Evolutionary conservation across 1,284 basidiomycete genomes (phyloP).

Genomic region (Rhizoctonia solani): DNA sequence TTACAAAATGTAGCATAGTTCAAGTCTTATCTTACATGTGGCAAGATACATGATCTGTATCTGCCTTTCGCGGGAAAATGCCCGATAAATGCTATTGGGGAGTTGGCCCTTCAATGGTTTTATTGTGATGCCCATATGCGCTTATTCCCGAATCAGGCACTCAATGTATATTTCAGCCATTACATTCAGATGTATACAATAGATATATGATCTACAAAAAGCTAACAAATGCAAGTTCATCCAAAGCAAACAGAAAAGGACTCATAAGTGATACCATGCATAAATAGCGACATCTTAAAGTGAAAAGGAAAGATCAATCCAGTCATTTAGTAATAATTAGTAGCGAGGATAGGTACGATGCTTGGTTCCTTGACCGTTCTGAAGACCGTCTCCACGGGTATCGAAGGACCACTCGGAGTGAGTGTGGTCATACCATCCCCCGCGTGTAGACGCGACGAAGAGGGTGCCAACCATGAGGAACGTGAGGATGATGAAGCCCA

Average conservation of each 20-base stretch:
- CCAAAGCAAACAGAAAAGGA: too few species aligned
- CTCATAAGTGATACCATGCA: not conserved
- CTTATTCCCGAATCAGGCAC: not conserved
- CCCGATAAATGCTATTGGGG: not conserved
- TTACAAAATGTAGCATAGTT: too few species aligned
- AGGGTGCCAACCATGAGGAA: slow-evolving; percentile 27
- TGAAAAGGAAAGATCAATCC: not conserved
- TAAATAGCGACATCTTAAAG: not conserved
- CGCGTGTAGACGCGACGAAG: slow-evolving; percentile 18
- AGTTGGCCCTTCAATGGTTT: not conserved
- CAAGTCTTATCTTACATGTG: too few species aligned
- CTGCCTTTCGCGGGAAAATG: too few species aligned
- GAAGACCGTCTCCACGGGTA: slow-evolving; percentile 8
- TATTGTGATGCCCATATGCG: not conserved
- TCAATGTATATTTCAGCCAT: not conserved
- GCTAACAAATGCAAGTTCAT: not conserved
- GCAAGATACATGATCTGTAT: too few species aligned
- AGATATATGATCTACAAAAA: not conserved
- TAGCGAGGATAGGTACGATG: slow-evolving; percentile 29
- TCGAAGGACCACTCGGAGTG: slow-evolving; percentile 27
- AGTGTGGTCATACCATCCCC: slow-evolving; percentile 28
- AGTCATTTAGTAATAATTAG: not conserved
- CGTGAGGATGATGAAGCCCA: slow-evolving; percentile 20
- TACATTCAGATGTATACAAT: not conserved
- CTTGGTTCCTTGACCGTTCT: slow-evolving; percentile 26